Conservation (phyloP, 139 green algal genomes). For the Deuterostichococcus epilithicus region DNA sequence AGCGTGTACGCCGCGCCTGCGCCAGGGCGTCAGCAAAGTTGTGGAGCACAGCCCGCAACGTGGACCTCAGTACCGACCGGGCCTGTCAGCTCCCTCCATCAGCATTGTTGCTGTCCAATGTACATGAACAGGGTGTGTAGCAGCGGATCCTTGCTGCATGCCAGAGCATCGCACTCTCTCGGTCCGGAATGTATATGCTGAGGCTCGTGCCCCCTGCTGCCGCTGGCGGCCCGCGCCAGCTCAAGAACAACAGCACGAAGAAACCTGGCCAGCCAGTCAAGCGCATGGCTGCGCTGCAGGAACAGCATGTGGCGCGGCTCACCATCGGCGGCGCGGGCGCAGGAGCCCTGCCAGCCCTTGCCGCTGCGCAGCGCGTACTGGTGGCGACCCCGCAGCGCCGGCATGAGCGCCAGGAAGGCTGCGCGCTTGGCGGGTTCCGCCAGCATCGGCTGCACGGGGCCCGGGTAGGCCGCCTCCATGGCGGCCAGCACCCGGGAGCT, state of each 20-base stretch:
- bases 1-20: background rate
- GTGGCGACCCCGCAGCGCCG: conserved; percentile 5
- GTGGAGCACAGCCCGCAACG: background rate
- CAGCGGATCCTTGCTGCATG: too few relatives aligned
- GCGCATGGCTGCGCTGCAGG: background rate
- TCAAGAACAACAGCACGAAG: too few relatives aligned
- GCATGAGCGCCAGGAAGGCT: conserved; percentile 6
- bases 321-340: conserved; percentile 13
- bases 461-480: conserved; percentile 8
- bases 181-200: too few relatives aligned
- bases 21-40: too few relatives aligned
- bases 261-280: too few relatives aligned
- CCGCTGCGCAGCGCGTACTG: background rate
- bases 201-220: too few relatives aligned
- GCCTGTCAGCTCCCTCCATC: too few relatives aligned
- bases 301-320: conserved; percentile 3
- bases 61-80: too few relatives aligned
- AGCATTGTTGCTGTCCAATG: too few relatives aligned
- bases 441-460: conserved; percentile 8
- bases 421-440: background rate
- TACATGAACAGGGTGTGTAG: too few relatives aligned
- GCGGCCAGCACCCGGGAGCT: conserved; percentile 27
- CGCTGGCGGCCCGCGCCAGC: too few relatives aligned
- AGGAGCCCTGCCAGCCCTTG: conserved; percentile 21
- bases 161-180: too few relatives aligned